Base-by-base conservation (phyloP, 768 basidiomycete species). In the Rhodosporidiobolus sp. region DNA sequence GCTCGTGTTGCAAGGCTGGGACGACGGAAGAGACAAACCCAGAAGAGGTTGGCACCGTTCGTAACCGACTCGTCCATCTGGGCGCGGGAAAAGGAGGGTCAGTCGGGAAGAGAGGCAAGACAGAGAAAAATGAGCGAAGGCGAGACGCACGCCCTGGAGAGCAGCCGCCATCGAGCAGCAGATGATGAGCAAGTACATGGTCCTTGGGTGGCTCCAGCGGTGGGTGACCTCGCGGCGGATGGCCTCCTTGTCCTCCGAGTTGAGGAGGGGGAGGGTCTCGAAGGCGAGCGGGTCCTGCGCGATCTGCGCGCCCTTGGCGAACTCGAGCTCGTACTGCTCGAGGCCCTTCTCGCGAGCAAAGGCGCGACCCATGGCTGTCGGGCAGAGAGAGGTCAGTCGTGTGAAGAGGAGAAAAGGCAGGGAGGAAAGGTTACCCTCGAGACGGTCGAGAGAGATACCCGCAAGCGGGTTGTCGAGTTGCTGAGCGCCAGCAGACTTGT, bases 31-130 rank as follows among this genome's bases (percentile, higher is more conserved):
- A 43, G 14, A 43, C 8, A 7, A 14, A 43, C 14, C 38, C 87
- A 88, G 24, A 84, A 85, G 56, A 89, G 78, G 77, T 88, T 88
- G 43, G 87, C 87, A 55, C 87, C 87, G 76, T 88, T 88, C 34
- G 84, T 84, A 57, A 86, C 87, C 1, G 85, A 86, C 78, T 88
- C 86, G 81, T 88, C 87, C 87, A 86, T 43, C n/a, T n/a, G n/a
- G n/a, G 87, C 78, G 64, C 91, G 90, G n/a, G 91, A 89, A 61
- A n/a, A n/a, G n/a, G n/a, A n/a, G n/a, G n/a, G n/a, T n/a, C n/a
- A n/a, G n/a, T n/a, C n/a, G n/a, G n/a, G n/a, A n/a, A n/a, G n/a
- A n/a, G n/a, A 88, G 89, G 6, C 91, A 90, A 1, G 89, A 89
- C 58, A 92, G 80, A 24, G 45, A 26, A 58, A 62, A n/a, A 53